phyloP scores from a whole-genome alignment of 441 rosid species.

The Arabidopsis hybrid region DNA sequence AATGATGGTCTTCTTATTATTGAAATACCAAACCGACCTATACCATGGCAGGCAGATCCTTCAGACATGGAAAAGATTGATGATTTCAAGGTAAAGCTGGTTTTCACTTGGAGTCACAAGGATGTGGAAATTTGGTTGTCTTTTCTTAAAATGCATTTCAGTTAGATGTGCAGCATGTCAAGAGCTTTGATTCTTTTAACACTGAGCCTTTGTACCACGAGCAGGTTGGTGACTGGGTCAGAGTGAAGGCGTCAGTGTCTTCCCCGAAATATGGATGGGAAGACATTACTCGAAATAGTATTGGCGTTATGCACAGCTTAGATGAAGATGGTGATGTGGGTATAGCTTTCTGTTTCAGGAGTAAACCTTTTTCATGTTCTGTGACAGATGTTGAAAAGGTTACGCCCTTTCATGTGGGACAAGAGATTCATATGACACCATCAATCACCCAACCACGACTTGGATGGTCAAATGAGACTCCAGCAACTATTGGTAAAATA shows the following conservation, averaged over 20 bases:
- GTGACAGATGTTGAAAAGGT: conserved; percentile 96
- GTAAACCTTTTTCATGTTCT: conserved; percentile 93
- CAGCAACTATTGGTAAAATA: conserved; percentile 92
- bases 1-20: conserved; percentile 94
- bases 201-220: conserved; percentile 36
- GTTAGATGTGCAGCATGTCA: conserved; percentile 16
- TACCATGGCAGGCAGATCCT: conserved; percentile 99
- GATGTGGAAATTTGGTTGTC: conserved; percentile 20
- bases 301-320: conserved; percentile 93
- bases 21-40: conserved; percentile 90
- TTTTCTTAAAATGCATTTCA: conserved; percentile 23
- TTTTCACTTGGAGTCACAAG: conserved; percentile 27
- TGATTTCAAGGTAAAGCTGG: conserved; percentile 83
- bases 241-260: conserved; percentile 93
- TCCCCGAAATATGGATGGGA: conserved; percentile 99
- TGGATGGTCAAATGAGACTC: conserved; percentile 98
- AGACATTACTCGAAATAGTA: conserved; percentile 78
- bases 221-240: conserved; percentile 99
- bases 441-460: conserved; percentile 91
- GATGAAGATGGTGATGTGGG: conserved; percentile 98
- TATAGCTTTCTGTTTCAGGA: conserved; percentile 94
- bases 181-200: conserved; percentile 32
- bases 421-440: conserved; percentile 85
- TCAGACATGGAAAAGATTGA: conserved; percentile 99
- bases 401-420: conserved; percentile 88